A percentile compares a stretch with the other conserved stretches of the same genome.
Evolutionary conservation across 2,329 filamentous ascomycete genomes (phyloP).

Genomic region (Orbilia brochopaga): DNA sequence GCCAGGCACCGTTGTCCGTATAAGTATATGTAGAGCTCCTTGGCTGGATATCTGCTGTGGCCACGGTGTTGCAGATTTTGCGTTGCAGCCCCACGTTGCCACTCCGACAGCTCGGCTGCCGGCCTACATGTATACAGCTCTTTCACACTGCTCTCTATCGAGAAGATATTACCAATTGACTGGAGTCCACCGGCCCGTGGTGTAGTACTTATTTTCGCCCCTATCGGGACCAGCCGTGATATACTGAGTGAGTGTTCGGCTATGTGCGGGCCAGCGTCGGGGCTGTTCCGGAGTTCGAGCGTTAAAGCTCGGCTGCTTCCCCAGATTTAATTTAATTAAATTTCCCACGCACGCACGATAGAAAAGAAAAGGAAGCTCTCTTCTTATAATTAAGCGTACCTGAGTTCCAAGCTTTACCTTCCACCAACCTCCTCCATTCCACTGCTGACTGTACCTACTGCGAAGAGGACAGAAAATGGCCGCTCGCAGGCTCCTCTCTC

Average conservation of each 20-base stretch:
- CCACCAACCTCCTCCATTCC: constrained; percentile 42
- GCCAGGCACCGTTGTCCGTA: background rate
- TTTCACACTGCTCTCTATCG: no score
- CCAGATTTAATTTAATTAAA: constrained; percentile 8
- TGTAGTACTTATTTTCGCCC: background rate
- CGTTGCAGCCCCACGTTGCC: constrained; percentile 28
- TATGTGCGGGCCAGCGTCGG: constrained; percentile 41
- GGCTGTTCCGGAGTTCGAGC: constrained; percentile 15
- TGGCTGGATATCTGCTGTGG: no score
- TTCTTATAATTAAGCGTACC: no score
- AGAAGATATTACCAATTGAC: no score
- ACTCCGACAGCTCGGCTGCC: constrained; percentile 32
- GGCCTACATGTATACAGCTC: background rate
- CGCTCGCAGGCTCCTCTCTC: constrained; percentile 50
- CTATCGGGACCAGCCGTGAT: background rate
- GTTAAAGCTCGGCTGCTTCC: constrained; percentile 35
- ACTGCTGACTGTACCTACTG: background rate
- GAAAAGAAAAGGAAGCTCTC: background rate
- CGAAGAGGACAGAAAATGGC: constrained; percentile 38
- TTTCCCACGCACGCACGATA: background rate
- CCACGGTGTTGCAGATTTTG: background rate
- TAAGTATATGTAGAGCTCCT: no score
- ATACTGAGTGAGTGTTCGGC: constrained; percentile 4
- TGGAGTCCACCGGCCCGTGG: no score
- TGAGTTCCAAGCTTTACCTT: background rate